Percentiles rank a stretch among this genome's conserved stretches.
phyloP scores from a whole-genome alignment of 768 basidiomycete genomes.

The Lactifluus hygrophoroides region DNA sequence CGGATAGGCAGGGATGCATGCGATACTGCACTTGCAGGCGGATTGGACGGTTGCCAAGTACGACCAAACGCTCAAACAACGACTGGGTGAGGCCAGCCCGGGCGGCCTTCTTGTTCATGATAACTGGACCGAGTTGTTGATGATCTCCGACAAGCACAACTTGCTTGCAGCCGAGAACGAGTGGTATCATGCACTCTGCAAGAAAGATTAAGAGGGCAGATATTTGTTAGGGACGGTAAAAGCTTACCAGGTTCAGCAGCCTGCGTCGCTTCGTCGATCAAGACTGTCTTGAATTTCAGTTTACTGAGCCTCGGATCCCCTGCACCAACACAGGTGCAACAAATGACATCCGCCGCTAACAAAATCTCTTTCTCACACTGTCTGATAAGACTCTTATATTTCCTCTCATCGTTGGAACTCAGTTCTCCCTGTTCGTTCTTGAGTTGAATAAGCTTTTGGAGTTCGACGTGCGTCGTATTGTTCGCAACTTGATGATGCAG shows the following conservation, averaged over 20 bases:
- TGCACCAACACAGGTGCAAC: slow-evolving; percentile 95
- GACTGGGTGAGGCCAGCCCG: slow-evolving; percentile 98
- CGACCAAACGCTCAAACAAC: slow-evolving; percentile 92
- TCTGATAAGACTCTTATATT: slow-evolving; percentile 92
- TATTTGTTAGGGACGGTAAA: slow-evolving; percentile 1
- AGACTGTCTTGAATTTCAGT: slow-evolving; percentile 95
- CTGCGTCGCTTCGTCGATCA: slow-evolving; percentile 98
- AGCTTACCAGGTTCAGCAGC: slow-evolving; percentile 86
- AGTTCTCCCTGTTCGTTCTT: slow-evolving; percentile 98
- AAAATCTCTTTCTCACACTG: slow-evolving; percentile 98
- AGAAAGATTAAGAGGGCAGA: slow-evolving; percentile 11
- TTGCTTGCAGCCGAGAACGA: slow-evolving; percentile 97
- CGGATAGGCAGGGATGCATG: slow-evolving; percentile 98
- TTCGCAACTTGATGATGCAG: slow-evolving; percentile 97
- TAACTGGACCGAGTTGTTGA: slow-evolving; percentile 95
- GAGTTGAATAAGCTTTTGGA: slow-evolving; percentile 96
- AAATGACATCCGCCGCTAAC: slow-evolving; percentile 92
- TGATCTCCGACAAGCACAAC: slow-evolving; percentile 97
- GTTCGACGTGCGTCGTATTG: slow-evolving; percentile 89
- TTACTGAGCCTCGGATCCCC: slow-evolving; percentile 95
- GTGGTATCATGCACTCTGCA: slow-evolving; percentile 97
- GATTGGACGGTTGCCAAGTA: slow-evolving; percentile 93
- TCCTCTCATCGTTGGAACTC: slow-evolving; percentile 93
- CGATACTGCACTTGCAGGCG: slow-evolving; percentile 99
- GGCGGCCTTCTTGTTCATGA: slow-evolving; percentile 99